These are phyloP conservation scores for Lepraria neglecta DNA, from an alignment of 495 filamentous ascomycete species.

Conservation along the genomic window DNA sequence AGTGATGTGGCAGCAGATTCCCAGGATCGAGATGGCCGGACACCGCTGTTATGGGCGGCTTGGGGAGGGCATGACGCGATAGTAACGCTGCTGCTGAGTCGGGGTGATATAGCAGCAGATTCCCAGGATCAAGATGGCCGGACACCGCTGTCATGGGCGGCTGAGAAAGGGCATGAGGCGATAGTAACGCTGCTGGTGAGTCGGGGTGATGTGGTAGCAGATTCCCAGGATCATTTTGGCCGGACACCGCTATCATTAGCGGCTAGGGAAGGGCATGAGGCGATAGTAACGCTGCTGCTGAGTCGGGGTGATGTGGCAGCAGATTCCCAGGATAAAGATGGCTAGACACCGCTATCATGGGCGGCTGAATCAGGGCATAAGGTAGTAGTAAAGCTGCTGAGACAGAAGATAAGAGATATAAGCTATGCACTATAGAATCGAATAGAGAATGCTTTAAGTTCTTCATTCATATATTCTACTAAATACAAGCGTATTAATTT, in stretches of 20 bases:
- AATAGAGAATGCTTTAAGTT: no score
- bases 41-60: no score
- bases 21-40: no score
- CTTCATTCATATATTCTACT: no score
- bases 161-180: not conserved
- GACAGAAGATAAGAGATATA: not conserved
- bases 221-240: slow-evolving; percentile 10
- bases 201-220: not conserved
- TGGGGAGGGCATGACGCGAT: no score
- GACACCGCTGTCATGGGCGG: slow-evolving; percentile 22
- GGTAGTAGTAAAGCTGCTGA: not conserved
- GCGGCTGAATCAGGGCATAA: not conserved
- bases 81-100: no score
- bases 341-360: not conserved
- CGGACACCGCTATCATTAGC: slow-evolving; percentile 14
- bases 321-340: no score
- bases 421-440: no score
- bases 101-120: no score
- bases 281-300: not conserved
- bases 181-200: slow-evolving; percentile 6
- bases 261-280: not conserved
- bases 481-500: no score
- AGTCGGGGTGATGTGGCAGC: not conserved
- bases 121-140: no score
- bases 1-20: no score